Percentiles rank a stretch among this genome's conserved stretches.
Evolutionary conservation across 208 protist genomes (phyloP).

Genomic region (Leishmania martiniquensis): DNA sequence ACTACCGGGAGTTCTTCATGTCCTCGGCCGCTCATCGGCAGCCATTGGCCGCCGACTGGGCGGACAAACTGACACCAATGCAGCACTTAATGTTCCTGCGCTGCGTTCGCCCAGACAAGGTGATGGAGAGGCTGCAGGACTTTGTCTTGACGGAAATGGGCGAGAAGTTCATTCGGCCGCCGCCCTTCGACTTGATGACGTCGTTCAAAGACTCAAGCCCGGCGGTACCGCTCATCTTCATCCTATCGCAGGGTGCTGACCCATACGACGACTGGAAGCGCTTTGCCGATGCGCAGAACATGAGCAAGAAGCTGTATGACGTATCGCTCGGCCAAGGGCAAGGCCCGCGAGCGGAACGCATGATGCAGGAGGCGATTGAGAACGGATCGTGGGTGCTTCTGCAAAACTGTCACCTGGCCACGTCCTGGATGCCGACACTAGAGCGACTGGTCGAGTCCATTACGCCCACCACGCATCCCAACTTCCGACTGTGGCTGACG

Average conservation of each 20-base stretch:
- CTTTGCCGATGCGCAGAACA: conserved; percentile 96
- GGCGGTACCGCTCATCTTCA: conserved; percentile 97
- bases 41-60: conserved; percentile 82
- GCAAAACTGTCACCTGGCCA: conserved; percentile 99
- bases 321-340: conserved; percentile 99
- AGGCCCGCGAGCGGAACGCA: conserved; percentile 95
- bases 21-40: conserved; percentile 83
- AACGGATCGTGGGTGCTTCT: conserved; percentile 96
- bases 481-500: conserved; percentile 99
- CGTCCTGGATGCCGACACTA: conserved; percentile 98
- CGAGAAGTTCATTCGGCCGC: conserved; percentile 95
- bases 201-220: conserved; percentile 95
- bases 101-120: conserved; percentile 97
- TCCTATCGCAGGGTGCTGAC: conserved; percentile 98
- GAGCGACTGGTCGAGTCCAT: conserved; percentile 96
- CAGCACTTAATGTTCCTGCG: conserved; percentile 96
- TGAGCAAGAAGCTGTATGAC: conserved; percentile 95
- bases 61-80: conserved; percentile 85
- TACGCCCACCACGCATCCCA: conserved; percentile 85
- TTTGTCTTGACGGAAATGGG: conserved; percentile 94
- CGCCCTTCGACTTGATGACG: conserved; percentile 95
- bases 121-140: conserved; percentile 95
- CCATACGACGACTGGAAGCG: conserved; percentile 96
- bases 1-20: conserved; percentile 95
- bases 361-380: conserved; percentile 94